Evolutionary conservation across 306 rosid genomes (phyloP), one percentile per base, ranked within the genome.

Genomic region (Heteromeles arbutifolia): DNA sequence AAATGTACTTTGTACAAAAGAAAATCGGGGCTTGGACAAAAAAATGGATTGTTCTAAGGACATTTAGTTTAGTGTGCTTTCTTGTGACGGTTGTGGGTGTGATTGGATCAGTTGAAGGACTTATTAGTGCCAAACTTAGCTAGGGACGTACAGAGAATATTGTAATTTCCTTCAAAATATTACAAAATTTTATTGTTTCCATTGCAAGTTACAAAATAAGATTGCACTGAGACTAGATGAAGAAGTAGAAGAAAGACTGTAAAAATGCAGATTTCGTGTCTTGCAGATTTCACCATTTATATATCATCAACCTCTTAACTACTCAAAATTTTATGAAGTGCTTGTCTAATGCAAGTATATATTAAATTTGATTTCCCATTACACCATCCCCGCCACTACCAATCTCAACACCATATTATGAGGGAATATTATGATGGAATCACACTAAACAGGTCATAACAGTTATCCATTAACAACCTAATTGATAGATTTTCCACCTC

Each of bases 1-100:
- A 93, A 75, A 91, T 93, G 98, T 87, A 91, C 84, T 83, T 90
- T 75, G 84, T 84, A 65, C 98, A 86, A 74, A 91, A 85, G 83
- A 90, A 85, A 76, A 78, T 90, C 50, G 84, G 75, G 50, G 79
- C 89, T 59, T 93, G 94, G 97, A 85, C 97, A 21, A 83, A 25
- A 59, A 79, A 82, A 84, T 93, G 98, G 98, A 29, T 88, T 76
- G 34, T 80, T 45, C 85, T 93, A n/a, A 78, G 87, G 57, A 48
- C 72, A 0, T 90, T 93, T 81, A 88, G 97, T 83, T 73, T 85
- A 67, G 54, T 78, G 77, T 91, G 98, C 86, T 88, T 91, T 54
- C 44, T 90, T 59, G 84, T 90, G 11, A 70, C 97, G 17, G 52
- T 87, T 3, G 13, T 87, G 18, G 89, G 89, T n/a, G 81, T 90